Conservation (phyloP, 768 basidiomycete species). For the Lanmaoa pseudosensibilis region DNA sequence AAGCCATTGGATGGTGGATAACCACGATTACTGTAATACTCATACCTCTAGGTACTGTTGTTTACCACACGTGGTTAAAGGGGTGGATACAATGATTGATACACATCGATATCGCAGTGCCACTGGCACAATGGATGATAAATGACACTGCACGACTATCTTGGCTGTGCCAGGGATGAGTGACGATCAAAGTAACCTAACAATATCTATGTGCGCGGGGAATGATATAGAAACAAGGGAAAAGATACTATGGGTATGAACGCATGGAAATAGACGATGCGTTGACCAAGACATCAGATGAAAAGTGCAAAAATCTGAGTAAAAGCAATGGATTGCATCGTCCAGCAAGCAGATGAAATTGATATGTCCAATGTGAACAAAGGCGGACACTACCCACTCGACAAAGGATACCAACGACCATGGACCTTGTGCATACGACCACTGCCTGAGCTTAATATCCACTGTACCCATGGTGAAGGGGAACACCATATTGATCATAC, state of each 20-base stretch:
- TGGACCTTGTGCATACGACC: background rate
- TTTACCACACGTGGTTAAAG: constrained; percentile 24
- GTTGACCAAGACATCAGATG: background rate
- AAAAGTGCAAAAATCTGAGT: background rate
- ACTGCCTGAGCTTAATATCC: constrained; percentile 19
- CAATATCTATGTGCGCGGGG: constrained; percentile 1
- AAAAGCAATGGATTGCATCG: constrained; percentile 22
- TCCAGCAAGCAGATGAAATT: constrained; percentile 32
- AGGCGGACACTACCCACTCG: background rate
- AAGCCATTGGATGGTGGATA: constrained; percentile 13
- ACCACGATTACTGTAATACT: constrained; percentile 12
- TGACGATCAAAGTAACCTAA: constrained; percentile 10
- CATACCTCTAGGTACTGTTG: constrained; percentile 21
- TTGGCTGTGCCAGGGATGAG: constrained; percentile 4
- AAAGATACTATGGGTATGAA: constrained; percentile 24
- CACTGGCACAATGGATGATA: background rate
- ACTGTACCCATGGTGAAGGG: constrained; percentile 52
- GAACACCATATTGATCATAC: constrained; percentile 57
- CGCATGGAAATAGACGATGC: constrained; percentile 6
- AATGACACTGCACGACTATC: constrained; percentile 4
- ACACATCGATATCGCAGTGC: constrained; percentile 10
- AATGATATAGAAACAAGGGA: constrained; percentile 1
- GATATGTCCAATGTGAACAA: constrained; percentile 8
- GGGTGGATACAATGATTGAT: constrained; percentile 22
- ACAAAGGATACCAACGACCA: background rate